Base-by-base conservation (phyloP, 768 basidiomycete species). In the Termitomyces titanicus region DNA sequence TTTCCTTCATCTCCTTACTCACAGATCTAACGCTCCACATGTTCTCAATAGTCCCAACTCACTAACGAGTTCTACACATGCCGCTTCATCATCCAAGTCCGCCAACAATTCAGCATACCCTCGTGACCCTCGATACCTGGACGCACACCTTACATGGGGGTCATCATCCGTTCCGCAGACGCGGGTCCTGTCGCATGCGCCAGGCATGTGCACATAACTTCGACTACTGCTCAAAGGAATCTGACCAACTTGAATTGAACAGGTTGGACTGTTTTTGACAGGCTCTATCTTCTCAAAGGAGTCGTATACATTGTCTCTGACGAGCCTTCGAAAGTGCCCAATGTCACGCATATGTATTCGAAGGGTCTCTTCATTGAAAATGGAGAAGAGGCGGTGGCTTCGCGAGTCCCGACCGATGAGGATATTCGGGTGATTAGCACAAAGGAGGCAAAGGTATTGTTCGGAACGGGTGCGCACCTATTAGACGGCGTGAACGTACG, bases 251-350 rank as follows among this genome's bases (percentile, higher is more conserved):
- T 24, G 53, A n/a, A 38, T 31, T 47, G 25, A 13, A 25, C 64
- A 94, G 93, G 94, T 31, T 97, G 92, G 94, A 92, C 93, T 1
- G 84, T 94, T 49, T 86, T 94, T 57, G 91, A 94, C 71, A 82
- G 79, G 53, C 77, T 96, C 10, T 96, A 91, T 66, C 70, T 93
- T 53, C 73, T 84, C 62, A 91, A 93, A 60, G 92, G 92, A 43
- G 86, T 89, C 7, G 79, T 89, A 35, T 94, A 85, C 66, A 76
- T 96, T 60, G 92, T 98, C 39, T 82, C 87, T 3, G 84, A 93
- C 67, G 72, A 84, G 18, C 89, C 88, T 7, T 74, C 78, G 9
- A 72, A 68, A 3, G 67, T 94, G 43, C 94, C 94, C 13, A 78
- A 86, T 45, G 71, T 84, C 13, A 71, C 77, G 1, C 76, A 78